A percentile compares a stretch with the other conserved stretches of the same genome.
These are phyloP conservation scores for Symbiodinium pilosum DNA, from an alignment of 73 alveolate species.

Conservation along the genomic window DNA sequence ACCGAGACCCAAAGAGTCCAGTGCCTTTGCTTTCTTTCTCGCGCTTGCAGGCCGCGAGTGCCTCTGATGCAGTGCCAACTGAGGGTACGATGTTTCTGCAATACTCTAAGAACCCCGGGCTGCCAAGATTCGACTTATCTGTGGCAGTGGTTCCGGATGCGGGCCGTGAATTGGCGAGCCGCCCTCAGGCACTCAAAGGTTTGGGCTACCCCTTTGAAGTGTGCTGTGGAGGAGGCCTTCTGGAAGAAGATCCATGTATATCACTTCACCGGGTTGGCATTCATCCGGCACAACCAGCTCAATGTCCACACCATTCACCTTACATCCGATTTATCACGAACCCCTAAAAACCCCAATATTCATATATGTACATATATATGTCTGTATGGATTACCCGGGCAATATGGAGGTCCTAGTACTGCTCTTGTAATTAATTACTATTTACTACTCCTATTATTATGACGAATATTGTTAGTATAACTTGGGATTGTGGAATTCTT, in stretches of 20 bases:
- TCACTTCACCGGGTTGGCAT: constrained; percentile 57
- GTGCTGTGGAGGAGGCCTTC: neutral
- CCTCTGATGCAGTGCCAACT: neutral
- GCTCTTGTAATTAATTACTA: no score
- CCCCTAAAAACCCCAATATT: no score
- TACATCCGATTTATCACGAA: no score
- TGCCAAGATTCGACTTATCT: neutral
- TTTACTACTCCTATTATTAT: no score
- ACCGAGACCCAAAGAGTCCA: no score
- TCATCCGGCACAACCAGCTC: constrained; percentile 47
- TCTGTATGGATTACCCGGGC: no score
- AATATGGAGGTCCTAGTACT: no score
- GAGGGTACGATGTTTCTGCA: neutral
- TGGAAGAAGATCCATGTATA: constrained; percentile 31
- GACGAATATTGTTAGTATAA: no score
- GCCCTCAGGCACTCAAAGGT: neutral
- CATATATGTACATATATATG: no score
- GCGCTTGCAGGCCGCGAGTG: neutral
- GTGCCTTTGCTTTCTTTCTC: neutral
- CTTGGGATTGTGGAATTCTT: no score
- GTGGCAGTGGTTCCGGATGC: neutral
- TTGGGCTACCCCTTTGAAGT: neutral
- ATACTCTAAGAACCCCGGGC: no score
- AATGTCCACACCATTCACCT: constrained; percentile 37
- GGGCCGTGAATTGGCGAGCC: neutral